These are phyloP conservation scores for Chimonanthus praecox DNA, from an alignment of 164 flowering plant genomes.

Conservation along the genomic window DNA sequence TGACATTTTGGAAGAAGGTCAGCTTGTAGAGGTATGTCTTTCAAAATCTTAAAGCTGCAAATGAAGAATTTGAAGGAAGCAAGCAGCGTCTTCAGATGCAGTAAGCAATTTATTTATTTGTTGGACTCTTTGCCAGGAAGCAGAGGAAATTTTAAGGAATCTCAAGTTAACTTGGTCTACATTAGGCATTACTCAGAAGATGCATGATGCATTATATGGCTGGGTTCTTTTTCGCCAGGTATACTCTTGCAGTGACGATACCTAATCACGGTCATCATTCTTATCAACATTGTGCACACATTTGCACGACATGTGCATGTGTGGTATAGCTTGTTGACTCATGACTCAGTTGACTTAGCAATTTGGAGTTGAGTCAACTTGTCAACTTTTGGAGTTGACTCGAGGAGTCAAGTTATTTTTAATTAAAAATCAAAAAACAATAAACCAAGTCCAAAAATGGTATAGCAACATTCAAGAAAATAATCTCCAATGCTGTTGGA, in stretches of 20 bases:
- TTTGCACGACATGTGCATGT: no score
- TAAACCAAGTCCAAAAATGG: no score
- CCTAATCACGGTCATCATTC: no score
- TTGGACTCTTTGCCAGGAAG: slow-evolving; percentile 42
- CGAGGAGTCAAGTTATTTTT: no score
- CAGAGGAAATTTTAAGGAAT: slow-evolving; percentile 43
- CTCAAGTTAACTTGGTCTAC: slow-evolving; percentile 65
- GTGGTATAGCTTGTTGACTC: no score
- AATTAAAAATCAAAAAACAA: no score
- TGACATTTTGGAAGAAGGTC: slow-evolving; percentile 74
- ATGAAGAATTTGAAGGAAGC: not conserved
- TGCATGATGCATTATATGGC: slow-evolving; percentile 56
- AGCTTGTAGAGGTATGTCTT: slow-evolving; percentile 50
- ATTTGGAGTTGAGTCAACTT: no score
- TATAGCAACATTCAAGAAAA: no score
- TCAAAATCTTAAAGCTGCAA: not conserved
- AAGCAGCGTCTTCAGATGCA: not conserved
- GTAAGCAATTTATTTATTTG: not conserved
- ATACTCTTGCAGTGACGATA: slow-evolving; percentile 5
- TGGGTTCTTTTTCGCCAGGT: slow-evolving; percentile 90
- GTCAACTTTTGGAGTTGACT: no score
- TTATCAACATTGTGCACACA: no score
- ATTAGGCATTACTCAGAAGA: slow-evolving; percentile 64
- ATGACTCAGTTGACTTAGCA: no score
- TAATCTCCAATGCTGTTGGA: no score